A percentile compares a stretch with the other conserved stretches of the same genome.
Evolutionary conservation across 495 filamentous ascomycete species (phyloP).

Genomic region (Penicillium chermesinum): DNA sequence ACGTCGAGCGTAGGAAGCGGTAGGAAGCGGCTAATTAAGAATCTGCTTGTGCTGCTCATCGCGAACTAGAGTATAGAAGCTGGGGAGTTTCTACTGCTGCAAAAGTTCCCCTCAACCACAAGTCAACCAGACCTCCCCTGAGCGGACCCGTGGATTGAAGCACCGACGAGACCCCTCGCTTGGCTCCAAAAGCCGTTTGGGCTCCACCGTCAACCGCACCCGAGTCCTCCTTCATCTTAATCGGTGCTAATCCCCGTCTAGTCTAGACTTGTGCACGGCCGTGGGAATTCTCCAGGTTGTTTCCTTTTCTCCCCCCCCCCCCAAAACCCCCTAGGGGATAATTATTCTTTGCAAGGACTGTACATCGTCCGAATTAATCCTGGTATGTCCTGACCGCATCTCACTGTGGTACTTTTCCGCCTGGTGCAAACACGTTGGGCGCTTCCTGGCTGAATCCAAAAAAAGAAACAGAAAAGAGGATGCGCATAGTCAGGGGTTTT

Average conservation of each 20-base stretch:
- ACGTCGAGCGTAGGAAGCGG: too few species aligned
- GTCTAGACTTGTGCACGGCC: constrained; percentile 20
- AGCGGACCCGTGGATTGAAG: neutral
- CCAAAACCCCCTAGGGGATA: constrained; percentile 8
- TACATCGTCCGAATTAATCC: neutral
- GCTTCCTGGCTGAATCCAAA: too few species aligned
- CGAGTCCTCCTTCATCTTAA: constrained; percentile 24
- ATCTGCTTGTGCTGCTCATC: too few species aligned
- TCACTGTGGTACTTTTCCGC: neutral
- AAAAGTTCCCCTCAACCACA: constrained; percentile 1
- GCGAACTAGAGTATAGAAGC: too few species aligned
- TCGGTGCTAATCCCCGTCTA: constrained; percentile 16
- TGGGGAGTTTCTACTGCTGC: too few species aligned
- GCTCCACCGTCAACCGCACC: constrained; percentile 3
- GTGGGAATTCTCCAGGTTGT: constrained; percentile 11
- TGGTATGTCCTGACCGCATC: neutral
- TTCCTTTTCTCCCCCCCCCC: constrained; percentile 6
- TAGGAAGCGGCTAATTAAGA: too few species aligned
- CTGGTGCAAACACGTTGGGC: neutral
- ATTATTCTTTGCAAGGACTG: too few species aligned
- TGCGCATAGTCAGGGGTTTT: constrained; percentile 12
- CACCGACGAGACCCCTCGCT: constrained; percentile 4
- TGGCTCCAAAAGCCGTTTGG: neutral
- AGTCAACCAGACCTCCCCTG: constrained; percentile 3
- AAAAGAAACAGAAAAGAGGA: constrained; percentile 2